Percentiles rank a stretch among this genome's conserved stretches.
phyloP scores from a whole-genome alignment of 306 rosid genomes.

The Spatholobus suberectus region DNA sequence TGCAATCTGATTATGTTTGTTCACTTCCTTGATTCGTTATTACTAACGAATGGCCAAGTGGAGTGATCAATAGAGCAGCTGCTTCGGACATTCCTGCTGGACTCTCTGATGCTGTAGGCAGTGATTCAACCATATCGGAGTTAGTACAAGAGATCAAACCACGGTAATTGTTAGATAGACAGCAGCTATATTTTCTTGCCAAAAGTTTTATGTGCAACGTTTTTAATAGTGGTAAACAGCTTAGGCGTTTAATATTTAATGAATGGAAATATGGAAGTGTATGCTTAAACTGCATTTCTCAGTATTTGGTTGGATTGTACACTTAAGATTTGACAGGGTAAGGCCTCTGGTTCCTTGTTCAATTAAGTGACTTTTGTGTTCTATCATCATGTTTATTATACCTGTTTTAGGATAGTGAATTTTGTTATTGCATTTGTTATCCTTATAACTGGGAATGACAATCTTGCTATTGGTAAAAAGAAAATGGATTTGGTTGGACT shows the following conservation, averaged over 20 bases:
- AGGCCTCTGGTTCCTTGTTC: conserved; percentile 11
- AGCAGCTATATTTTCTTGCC: background rate
- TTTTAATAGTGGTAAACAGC: background rate
- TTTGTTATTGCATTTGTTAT: background rate
- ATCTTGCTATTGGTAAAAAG: conserved; percentile 20
- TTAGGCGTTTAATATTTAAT: conserved; percentile 2
- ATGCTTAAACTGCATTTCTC: conserved; percentile 12
- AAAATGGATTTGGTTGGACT: conserved; percentile 34
- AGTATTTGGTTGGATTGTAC: conserved; percentile 6
- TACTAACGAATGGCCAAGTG: conserved; percentile 96
- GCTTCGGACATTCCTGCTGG: conserved; percentile 65
- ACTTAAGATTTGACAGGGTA: conserved; percentile 13
- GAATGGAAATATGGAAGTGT: background rate
- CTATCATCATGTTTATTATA: background rate
- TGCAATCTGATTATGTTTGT: conserved; percentile 19
- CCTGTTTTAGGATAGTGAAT: background rate
- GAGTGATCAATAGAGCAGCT: conserved; percentile 68
- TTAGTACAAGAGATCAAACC: conserved; percentile 91
- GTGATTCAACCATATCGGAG: conserved; percentile 75
- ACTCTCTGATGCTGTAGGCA: conserved; percentile 62
- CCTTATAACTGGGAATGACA: conserved; percentile 14
- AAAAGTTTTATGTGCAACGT: conserved; percentile 2
- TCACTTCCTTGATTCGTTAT: conserved; percentile 62
- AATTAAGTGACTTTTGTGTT: conserved; percentile 5
- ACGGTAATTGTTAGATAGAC: conserved; percentile 62